Evolutionary conservation across 2,329 filamentous ascomycete species (phyloP), one percentile per base, ranked within the genome.

Genomic region (Falciphora oryzae): DNA sequence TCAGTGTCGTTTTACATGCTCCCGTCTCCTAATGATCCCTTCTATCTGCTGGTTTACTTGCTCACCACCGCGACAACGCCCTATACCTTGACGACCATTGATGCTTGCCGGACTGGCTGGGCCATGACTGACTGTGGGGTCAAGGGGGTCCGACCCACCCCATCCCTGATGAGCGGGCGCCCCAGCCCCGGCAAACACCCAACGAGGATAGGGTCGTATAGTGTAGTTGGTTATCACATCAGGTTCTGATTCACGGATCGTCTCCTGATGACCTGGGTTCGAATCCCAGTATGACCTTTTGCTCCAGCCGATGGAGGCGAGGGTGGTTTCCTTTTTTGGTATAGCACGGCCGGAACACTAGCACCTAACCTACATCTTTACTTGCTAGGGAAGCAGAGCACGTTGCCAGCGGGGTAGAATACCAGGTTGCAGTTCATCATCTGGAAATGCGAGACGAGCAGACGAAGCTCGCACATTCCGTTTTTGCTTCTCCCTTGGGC

Each of bases 211-310:
- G 22, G 22, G 44, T 53, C 44, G 44, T 53, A 53, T 53, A 53
- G 44, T 53, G 44, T 53, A 53, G 44, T 53, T 53, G 44, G 44
- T 53, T 53, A 53, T 53, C 44, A 53, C 22, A 53, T 25, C 44
- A 53, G 44, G 44, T 25, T 53, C 44, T 53, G 44, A 25, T 53
- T 53, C 22, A 11, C 8, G 22, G 22, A 53, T 53, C 44, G 44
- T 53, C 44, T 53, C 44, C 44, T 53, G 44, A 25, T 53, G 44
- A 25, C 44, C 44, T 25, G 44, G 44, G 44, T 53, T 53, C 44
- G 44, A 53, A 53, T 53, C 44, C 44, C 44, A 53, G 44, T 53
- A 53, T 8, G 44, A 11, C 22, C 44, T 53, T 53, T 53, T 25
- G 18, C n/a, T 25, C 1, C 4, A 8, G 44, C 22, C 22, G 22